Evolutionary conservation across 2,329 filamentous ascomycete species (phyloP).

Genomic region (Cladosporium sp.): DNA sequence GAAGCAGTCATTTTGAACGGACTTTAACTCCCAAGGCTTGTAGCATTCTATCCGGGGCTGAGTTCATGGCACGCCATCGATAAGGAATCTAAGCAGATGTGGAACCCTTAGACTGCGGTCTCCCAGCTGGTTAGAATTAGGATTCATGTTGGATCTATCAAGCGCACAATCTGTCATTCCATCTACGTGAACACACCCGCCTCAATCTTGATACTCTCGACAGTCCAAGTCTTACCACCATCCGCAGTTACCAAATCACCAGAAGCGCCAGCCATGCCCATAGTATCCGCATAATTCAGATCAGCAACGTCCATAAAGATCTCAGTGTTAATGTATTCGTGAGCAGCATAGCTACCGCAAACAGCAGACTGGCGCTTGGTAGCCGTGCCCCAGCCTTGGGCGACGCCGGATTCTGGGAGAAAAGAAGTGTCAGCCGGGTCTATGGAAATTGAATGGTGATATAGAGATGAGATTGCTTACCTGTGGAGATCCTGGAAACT

Average conservation of each 20-base stretch:
- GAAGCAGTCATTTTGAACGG: too few relatives aligned
- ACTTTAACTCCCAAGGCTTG: too few relatives aligned
- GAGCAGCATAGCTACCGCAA: slow-evolving; percentile 44
- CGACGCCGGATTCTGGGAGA: slow-evolving; percentile 23
- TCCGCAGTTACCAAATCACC: slow-evolving; percentile 44
- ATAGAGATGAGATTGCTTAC: too few relatives aligned
- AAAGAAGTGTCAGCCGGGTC: slow-evolving; percentile 20
- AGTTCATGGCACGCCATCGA: too few relatives aligned
- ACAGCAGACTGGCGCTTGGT: slow-evolving; percentile 44
- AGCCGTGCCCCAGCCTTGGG: slow-evolving; percentile 43
- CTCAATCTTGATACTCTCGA: slow-evolving; percentile 40
- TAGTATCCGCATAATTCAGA: slow-evolving; percentile 44
- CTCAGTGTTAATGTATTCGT: slow-evolving; percentile 45
- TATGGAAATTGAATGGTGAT: not conserved
- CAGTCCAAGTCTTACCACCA: slow-evolving; percentile 47
- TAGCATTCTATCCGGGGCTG: too few relatives aligned
- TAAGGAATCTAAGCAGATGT: too few relatives aligned
- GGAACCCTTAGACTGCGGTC: too few relatives aligned
- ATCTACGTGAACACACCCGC: not conserved
- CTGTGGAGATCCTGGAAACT: too few relatives aligned
- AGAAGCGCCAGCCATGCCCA: slow-evolving; percentile 40
- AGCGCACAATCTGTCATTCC: too few relatives aligned
- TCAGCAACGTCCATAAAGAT: slow-evolving; percentile 40
- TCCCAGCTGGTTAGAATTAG: too few relatives aligned
- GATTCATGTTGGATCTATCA: too few relatives aligned